Base-by-base conservation (phyloP, 2,329 filamentous ascomycete species). In the Didymella sp. region DNA sequence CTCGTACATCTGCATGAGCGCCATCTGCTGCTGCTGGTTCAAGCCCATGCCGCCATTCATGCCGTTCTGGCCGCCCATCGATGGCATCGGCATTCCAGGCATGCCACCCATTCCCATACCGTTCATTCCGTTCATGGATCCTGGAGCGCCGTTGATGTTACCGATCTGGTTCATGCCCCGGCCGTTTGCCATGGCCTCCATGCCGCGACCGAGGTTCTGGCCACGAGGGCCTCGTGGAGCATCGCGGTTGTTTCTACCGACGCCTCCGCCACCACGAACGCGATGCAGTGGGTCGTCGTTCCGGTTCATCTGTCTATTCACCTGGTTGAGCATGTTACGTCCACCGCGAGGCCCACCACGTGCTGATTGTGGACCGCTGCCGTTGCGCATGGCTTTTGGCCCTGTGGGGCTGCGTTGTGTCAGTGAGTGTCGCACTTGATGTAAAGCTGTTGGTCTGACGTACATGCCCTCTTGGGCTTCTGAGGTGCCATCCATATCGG, bases 301-400 rank as follows among this genome's bases (percentile, higher is more conserved):
- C 60, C 94, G 88, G 68, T 96, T 91, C 86, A 96, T 88, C 13
- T 88, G 87, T 70, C 91, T 91, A 73, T 89, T 87, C 72, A 96
- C 85, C 66, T 97, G 92, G 46, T 92, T 91, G 54, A 97, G 82
- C 82, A 97, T 87, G 60, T 91, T 87, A 75, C 92, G 92, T 57
- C 90, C 89, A 38, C 67, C 64, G 64, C 91, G 87, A 12, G 54
- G 24, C 57, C 68, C 77, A 51, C 73, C 78, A 51, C 51, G 69
- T 21, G 53, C 54, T 59, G 62, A 54, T 50, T 66, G 63, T 17
- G 61, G 51, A 25, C 69, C 71, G 67, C 80, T 85, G 49, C 86
- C 86, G 73, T 89, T 91, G 71, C 95, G 90, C 92, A 98, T 96
- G 30, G 93, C 92, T 75, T 93, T 95, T 17, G 95, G 95, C 54